Evolutionary conservation across 495 filamentous ascomycete genomes (phyloP), one percentile per base, ranked within the genome.

Genomic region (Aspergillus haitiensis): DNA sequence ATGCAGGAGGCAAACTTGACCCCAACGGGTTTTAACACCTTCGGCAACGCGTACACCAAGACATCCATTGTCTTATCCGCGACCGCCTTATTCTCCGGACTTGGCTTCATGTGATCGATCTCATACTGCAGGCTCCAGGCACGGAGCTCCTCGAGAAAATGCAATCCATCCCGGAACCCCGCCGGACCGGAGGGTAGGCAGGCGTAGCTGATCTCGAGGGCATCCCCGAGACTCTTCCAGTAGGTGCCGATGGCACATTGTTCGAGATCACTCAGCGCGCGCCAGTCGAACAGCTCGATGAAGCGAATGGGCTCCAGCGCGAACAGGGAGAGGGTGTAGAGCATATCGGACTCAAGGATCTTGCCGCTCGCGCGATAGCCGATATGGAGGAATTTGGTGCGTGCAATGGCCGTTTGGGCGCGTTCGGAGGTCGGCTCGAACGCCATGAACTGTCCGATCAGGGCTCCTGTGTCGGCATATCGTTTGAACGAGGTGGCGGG

Each of bases 331-430:
- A 89, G 73, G 0, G 86, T 88, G 69, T 88, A 90, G 0, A 89
- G 73, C 67, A 88, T 78, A 59, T 89, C 86, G 0, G 79, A 76
- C 59, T 88, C 80, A 7, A 75, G 72, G 65, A 90, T 89, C 57
- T 80, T 79, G 12, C 85, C 84, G 27, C 75, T 71, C 18, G 78
- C 74, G 6, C 76, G 74, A 67, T 88, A 88, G 12, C 71, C 71
- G 31, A 72, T 72, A 55, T 89, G 87, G 3, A 89, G 75, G 65
- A 80, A 88, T 58, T 89, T 89, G 69, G 87, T 88, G 42, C 86
- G 81, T 0, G 82, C 81, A 37, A 89, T 79, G 36, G 81, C 82
- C 11, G 75, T 77, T 31, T 78, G 71, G 7, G 81, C 69, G 3
- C 84, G 74, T 12, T 81, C 75, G 9, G 78, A 79, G 10, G 70